These are phyloP conservation scores for Xylaria telfairii DNA, from an alignment of 495 filamentous ascomycete species.

Conservation along the genomic window DNA sequence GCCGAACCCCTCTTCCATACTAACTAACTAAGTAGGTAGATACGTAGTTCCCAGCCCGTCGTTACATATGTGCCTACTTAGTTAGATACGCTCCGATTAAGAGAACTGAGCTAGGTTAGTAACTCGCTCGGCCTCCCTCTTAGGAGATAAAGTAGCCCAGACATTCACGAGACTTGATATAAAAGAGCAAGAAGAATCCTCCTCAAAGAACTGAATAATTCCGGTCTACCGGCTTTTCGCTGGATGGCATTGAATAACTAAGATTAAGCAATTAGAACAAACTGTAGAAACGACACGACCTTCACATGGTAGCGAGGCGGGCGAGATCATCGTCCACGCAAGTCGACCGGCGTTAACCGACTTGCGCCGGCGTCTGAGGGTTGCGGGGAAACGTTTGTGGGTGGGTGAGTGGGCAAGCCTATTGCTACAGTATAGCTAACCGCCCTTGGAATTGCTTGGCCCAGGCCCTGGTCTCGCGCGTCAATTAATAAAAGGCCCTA, in stretches of 20 bases:
- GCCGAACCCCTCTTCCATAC: background rate
- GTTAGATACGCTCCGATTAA: background rate
- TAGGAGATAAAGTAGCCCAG: background rate
- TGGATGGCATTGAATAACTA: background rate
- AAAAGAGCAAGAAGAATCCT: background rate
- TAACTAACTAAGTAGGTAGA: too few species aligned
- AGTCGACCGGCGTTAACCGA: background rate
- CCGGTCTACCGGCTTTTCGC: too few species aligned
- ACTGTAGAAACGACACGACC: background rate
- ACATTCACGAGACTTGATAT: background rate
- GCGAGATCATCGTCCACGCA: background rate
- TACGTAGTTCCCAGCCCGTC: background rate
- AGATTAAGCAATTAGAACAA: background rate
- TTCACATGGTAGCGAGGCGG: background rate
- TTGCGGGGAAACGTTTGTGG: background rate
- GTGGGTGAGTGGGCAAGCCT: background rate
- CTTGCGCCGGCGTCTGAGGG: slow-evolving; percentile 15
- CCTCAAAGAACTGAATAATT: too few species aligned
- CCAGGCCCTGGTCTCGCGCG: background rate
- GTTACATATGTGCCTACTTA: background rate
- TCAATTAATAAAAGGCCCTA: slow-evolving; percentile 10
- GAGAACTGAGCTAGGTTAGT: background rate
- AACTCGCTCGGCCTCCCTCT: background rate
- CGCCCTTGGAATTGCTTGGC: background rate
- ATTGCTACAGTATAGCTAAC: background rate